phyloP scores from a whole-genome alignment of 345 rosid species.

The Eucalyptus sideroxylon region DNA sequence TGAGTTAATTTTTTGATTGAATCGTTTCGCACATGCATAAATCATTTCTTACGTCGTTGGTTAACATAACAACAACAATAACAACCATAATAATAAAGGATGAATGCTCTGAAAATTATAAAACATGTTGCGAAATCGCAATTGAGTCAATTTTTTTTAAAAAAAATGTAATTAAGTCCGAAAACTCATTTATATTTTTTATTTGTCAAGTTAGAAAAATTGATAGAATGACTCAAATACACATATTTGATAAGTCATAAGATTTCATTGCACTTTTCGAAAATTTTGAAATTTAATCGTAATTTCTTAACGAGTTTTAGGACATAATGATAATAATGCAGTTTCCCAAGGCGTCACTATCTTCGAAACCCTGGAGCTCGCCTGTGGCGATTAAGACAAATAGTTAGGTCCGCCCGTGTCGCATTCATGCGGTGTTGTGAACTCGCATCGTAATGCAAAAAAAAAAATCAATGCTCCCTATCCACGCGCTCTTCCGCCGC shows the following conservation, averaged over 20 bases:
- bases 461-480: neutral
- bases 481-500: neutral
- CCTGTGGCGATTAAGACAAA: neutral
- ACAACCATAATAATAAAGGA: neutral
- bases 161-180: accelerated
- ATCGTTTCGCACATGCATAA: accelerated
- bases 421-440: neutral
- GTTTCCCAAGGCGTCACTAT: neutral
- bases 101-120: accelerated
- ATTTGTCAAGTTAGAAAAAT: neutral
- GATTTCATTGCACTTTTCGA: accelerated
- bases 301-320: neutral
- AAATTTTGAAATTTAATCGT: too few species aligned
- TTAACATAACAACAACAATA: neutral
- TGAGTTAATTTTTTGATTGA: neutral
- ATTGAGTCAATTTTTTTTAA: too few species aligned
- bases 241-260: too few species aligned
- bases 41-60: neutral
- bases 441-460: neutral
- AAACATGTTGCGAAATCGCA: accelerated
- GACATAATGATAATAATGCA: neutral
- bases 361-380: neutral
- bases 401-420: neutral
- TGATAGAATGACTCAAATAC: accelerated
- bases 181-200: accelerated